phyloP scores from a whole-genome alignment of 2,329 filamentous ascomycete genomes.

The Phialocephala sp. region DNA sequence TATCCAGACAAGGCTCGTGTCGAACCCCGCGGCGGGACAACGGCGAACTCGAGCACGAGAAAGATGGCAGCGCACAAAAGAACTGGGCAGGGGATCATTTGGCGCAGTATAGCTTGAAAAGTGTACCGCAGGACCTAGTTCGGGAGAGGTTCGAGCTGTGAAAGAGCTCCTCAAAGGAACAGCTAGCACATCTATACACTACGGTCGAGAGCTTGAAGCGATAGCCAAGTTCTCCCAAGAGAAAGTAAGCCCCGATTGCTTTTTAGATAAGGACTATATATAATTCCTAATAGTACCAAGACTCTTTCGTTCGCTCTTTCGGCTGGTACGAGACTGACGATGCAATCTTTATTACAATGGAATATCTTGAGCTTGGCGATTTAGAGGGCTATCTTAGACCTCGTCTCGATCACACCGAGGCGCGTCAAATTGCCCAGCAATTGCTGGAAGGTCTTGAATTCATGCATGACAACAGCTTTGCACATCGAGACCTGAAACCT shows the following conservation, averaged over 20 bases:
- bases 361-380: constrained; percentile 45
- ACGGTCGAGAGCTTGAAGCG: constrained; percentile 20
- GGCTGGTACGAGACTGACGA: constrained; percentile 46
- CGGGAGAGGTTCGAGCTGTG: constrained; percentile 17
- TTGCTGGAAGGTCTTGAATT: constrained; percentile 17
- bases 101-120: constrained; percentile 18
- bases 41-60: constrained; percentile 11
- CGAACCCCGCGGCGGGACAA: neutral
- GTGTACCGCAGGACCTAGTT: constrained; percentile 8
- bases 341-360: constrained; percentile 46
- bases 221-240: constrained; percentile 22
- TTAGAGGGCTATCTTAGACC: constrained; percentile 36
- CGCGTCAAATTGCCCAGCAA: constrained; percentile 7
- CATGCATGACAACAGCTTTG: constrained; percentile 23
- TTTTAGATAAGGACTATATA: neutral
- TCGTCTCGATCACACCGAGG: constrained; percentile 4
- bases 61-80: constrained; percentile 14
- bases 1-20: neutral
- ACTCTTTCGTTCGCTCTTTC: constrained; percentile 40
- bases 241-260: constrained; percentile 11
- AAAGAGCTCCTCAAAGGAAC: constrained; percentile 16
- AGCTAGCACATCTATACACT: constrained; percentile 1
- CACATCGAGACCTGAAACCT: constrained; percentile 25
- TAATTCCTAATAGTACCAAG: constrained; percentile 5
- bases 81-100: constrained; percentile 14